Conservation (phyloP, 2,329 filamentous ascomycete species). For the Fusarium sp. region DNA sequence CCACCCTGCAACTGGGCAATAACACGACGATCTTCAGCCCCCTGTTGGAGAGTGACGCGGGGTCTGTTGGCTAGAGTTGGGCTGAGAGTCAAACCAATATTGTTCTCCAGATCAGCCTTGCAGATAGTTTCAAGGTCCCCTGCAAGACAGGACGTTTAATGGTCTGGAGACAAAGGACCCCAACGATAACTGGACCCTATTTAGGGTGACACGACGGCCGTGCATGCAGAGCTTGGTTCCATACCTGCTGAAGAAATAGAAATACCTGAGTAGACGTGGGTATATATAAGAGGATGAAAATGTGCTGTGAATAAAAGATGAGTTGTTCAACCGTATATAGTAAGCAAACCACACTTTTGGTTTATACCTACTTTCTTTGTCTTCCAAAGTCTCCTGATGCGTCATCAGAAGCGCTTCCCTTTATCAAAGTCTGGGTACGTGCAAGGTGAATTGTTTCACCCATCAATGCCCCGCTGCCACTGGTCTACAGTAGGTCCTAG, state of each 20-base stretch:
- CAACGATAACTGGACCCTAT: constrained; percentile 9
- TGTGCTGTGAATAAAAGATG: not conserved
- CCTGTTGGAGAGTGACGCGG: constrained; percentile 19
- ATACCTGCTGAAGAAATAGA: constrained; percentile 22
- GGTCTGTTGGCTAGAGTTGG: constrained; percentile 8
- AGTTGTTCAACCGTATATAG: not conserved
- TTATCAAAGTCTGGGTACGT: constrained; percentile 8
- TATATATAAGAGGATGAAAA: not conserved
- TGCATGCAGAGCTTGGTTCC: constrained; percentile 24
- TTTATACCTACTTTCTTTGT: not conserved
- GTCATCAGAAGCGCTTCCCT: not conserved
- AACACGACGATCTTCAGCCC: constrained; percentile 20
- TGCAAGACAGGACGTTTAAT: constrained; percentile 24
- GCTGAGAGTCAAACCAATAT: constrained; percentile 6
- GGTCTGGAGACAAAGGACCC: constrained; percentile 25
- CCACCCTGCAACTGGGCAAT: constrained; percentile 12
- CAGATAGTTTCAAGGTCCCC: constrained; percentile 25
- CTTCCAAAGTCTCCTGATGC: not conserved
- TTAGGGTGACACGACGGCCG: constrained; percentile 12
- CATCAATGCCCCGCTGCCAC: constrained; percentile 22
- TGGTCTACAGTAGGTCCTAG: constrained; percentile 12
- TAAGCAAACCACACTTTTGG: not conserved
- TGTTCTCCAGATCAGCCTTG: constrained; percentile 29
- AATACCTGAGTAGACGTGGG: not conserved
- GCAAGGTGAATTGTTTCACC: constrained; percentile 30